Conservation (phyloP, 2,329 filamentous ascomycete genomes). For the Colletotrichum limetticola region DNA sequence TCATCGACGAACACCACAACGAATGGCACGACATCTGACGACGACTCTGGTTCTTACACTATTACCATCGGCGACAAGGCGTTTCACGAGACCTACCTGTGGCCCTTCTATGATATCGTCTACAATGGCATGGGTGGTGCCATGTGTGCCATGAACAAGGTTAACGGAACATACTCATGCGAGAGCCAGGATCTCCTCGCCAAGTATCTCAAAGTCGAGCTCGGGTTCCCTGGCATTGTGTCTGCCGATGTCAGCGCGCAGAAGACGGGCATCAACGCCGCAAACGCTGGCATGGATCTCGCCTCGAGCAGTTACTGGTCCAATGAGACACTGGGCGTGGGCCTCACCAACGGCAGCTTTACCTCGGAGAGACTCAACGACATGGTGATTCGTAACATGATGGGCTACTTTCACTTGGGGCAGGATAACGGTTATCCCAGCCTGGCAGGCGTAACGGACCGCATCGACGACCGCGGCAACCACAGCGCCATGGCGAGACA, state of each 20-base stretch:
- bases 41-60: conserved; percentile 41
- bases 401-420: conserved; percentile 65
- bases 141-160: conserved; percentile 42
- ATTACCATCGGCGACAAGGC: conserved; percentile 45
- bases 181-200: conserved; percentile 39
- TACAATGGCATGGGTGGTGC: conserved; percentile 36
- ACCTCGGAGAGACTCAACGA: conserved; percentile 65
- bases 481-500: conserved; percentile 60
- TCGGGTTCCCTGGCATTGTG: conserved; percentile 40
- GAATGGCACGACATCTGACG: conserved; percentile 60
- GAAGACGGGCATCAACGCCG: conserved; percentile 38
- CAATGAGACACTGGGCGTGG: conserved; percentile 67
- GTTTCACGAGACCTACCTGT: conserved; percentile 40
- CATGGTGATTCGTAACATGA: conserved; percentile 68
- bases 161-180: conserved; percentile 40
- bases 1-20: conserved; percentile 73
- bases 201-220: conserved; percentile 40
- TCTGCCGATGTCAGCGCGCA: conserved; percentile 38
- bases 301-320: conserved; percentile 57
- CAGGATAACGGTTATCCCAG: conserved; percentile 65
- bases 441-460: conserved; percentile 60
- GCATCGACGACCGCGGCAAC: conserved; percentile 68
- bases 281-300: conserved; percentile 42
- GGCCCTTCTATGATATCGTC: conserved; percentile 38
- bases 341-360: conserved; percentile 70